Base-by-base conservation (phyloP, 345 rosid species). In the Gossypium longicalyx region DNA sequence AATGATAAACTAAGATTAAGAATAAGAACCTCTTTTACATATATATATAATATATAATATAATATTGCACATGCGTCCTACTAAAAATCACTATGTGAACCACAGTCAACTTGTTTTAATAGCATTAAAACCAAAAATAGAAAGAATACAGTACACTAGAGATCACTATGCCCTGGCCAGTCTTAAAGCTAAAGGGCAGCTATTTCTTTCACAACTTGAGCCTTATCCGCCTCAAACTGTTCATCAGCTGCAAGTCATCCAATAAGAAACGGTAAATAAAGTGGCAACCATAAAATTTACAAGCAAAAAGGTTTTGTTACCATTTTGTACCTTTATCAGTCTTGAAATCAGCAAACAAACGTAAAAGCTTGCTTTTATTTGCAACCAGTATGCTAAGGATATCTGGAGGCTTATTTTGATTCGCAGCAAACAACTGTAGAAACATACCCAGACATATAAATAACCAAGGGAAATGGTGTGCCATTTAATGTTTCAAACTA, bases 141-240 rank as follows among this genome's bases (percentile, higher is more conserved):
- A 22, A 12, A 52, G 10, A 52, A 4, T 52, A 15, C n/a, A 47
- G 43, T 25, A 23, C 41, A 23, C 22, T 29, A 65, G 13, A 44
- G 72, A 62, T 77, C 53, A 69, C 52, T 75, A 79, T 45, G 75
- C 29, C 10, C 48, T 11, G 75, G 47, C 10, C 44, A n/a, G 41
- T 81, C 85, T 66, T 67, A 74, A 1, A 86, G 86, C 74, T 92
- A 91, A 25, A 94, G 95, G 13, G 84, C 79, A 29, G 90, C 87
- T 19, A 94, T 92, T 86, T 91, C 98, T 79, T 79, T 90, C 82
- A 95, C 85, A 59, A 95, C 96, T 81, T 87, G 97, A 56, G 92
- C 94, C 77, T 95, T 95, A 84, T 95, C 98, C 48, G 93, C 91
- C 82, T 95, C 98, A 65, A 93, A 93, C 75, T 91, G 94, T 78